Conservation (phyloP, 371 early-diverging fungal species). For the Chytridium lagenaria region DNA sequence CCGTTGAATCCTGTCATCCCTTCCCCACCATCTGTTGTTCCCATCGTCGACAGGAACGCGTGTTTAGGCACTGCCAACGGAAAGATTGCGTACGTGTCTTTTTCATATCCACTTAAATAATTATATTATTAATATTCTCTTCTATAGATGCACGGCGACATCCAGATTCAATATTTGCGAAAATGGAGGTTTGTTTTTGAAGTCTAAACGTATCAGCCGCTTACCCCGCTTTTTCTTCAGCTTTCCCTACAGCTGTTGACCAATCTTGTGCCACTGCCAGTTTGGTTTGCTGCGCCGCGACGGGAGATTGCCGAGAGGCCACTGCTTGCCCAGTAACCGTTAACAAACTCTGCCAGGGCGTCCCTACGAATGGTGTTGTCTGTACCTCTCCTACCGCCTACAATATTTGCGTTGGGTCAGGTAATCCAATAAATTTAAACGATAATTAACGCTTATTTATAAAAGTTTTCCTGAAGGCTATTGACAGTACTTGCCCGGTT, state of each 20-base stretch:
- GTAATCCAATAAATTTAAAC: too few relatives aligned
- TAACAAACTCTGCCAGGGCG: neutral
- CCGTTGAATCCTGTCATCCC: neutral
- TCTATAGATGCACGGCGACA: slow-evolving; percentile 22
- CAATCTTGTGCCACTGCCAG: slow-evolving; percentile 14
- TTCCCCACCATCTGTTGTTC: neutral
- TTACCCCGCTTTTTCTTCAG: neutral
- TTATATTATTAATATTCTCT: neutral
- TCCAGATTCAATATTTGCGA: slow-evolving; percentile 16
- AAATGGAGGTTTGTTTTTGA: neutral
- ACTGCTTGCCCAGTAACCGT: neutral
- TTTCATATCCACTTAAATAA: neutral
- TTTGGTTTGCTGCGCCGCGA: slow-evolving; percentile 20
- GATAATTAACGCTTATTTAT: neutral
- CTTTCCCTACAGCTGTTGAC: neutral
- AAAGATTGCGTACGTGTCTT: neutral
- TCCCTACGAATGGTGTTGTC: slow-evolving; percentile 10
- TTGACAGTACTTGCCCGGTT: neutral
- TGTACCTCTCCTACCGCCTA: slow-evolving; percentile 18
- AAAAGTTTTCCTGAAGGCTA: slow-evolving; percentile 5
- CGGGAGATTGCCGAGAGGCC: slow-evolving; percentile 8
- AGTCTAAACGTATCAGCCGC: neutral
- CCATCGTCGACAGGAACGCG: neutral
- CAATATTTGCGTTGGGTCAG: slow-evolving; percentile 24
- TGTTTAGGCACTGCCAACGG: neutral